These are phyloP conservation scores for Blastobotrys ciferrii DNA, from an alignment of 1,139 yeast species.

Conservation along the genomic window DNA sequence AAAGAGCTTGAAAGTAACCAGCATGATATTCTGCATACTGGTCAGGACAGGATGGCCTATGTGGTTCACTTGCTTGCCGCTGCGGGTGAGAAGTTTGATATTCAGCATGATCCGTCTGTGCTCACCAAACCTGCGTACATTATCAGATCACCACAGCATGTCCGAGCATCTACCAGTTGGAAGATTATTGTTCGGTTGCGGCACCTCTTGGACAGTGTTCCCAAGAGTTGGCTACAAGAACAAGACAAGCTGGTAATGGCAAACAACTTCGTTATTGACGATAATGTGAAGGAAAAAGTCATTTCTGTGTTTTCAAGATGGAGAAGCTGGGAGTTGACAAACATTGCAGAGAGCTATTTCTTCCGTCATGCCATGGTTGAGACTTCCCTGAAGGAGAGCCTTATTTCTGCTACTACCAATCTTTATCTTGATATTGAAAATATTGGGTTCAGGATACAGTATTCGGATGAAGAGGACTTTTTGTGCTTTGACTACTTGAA, in stretches of 20 bases:
- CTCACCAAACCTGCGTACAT: constrained; percentile 85
- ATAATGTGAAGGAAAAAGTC: constrained; percentile 54
- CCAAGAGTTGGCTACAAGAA: constrained; percentile 47
- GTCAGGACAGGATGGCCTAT: constrained; percentile 25
- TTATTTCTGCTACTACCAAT: constrained; percentile 29
- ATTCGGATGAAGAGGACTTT: constrained; percentile 35
- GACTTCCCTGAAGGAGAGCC: constrained; percentile 31
- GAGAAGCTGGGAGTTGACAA: constrained; percentile 86
- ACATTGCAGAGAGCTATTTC: constrained; percentile 51
- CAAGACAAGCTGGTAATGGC: constrained; percentile 29
- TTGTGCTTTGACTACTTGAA: constrained; percentile 35
- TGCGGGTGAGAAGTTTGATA: constrained; percentile 59
- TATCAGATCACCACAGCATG: constrained; percentile 69
- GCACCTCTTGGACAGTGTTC: constrained; percentile 65
- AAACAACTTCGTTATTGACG: constrained; percentile 43
- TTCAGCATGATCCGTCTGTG: constrained; percentile 84
- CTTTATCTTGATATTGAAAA: constrained; percentile 34
- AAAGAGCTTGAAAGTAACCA: constrained; percentile 15
- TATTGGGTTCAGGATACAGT: constrained; percentile 31
- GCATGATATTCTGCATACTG: constrained; percentile 6
- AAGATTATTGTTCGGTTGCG: constrained; percentile 74
- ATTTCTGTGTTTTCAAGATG: constrained; percentile 65
- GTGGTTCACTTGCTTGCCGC: constrained; percentile 56
- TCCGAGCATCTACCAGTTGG: constrained; percentile 85
- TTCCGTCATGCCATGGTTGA: constrained; percentile 31